These are phyloP conservation scores for Fragaria nilgerrensis DNA, from an alignment of 306 rosid genomes.

Conservation along the genomic window DNA sequence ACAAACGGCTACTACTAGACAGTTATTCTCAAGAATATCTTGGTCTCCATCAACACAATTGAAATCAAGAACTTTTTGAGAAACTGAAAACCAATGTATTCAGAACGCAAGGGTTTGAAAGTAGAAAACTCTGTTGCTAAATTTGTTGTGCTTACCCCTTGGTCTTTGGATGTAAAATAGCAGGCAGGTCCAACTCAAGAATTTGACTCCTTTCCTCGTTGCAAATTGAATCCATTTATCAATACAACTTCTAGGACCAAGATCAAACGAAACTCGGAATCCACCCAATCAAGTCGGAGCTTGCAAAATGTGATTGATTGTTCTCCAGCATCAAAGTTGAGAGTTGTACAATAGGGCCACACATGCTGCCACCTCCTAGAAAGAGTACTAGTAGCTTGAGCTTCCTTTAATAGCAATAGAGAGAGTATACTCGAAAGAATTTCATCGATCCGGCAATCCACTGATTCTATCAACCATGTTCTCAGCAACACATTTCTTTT, in stretches of 20 bases:
- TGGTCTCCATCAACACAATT: not conserved
- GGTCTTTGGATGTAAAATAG: too few species aligned
- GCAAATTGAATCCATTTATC: conserved; percentile 7
- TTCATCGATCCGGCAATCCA: not conserved
- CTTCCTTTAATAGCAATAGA: not conserved
- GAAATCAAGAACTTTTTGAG: not conserved
- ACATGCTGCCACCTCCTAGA: not conserved
- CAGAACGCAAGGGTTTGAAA: not conserved
- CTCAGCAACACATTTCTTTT: not conserved
- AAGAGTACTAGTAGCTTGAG: too few species aligned
- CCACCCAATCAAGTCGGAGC: not conserved
- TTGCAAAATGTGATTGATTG: too few species aligned
- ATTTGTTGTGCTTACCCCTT: not conserved
- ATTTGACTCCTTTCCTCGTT: not conserved
- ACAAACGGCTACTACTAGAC: not conserved
- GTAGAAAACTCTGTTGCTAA: not conserved
- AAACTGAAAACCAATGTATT: not conserved
- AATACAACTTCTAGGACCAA: not conserved
- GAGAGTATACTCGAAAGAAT: not conserved
- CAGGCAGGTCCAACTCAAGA: not conserved
- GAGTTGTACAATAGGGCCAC: not conserved
- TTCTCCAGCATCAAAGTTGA: not conserved
- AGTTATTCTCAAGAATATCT: not conserved
- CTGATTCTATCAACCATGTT: not conserved
- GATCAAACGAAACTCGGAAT: not conserved